Evolutionary conservation across 352 stramenopile species (phyloP).

Genomic region (Globisporangium nunn): DNA sequence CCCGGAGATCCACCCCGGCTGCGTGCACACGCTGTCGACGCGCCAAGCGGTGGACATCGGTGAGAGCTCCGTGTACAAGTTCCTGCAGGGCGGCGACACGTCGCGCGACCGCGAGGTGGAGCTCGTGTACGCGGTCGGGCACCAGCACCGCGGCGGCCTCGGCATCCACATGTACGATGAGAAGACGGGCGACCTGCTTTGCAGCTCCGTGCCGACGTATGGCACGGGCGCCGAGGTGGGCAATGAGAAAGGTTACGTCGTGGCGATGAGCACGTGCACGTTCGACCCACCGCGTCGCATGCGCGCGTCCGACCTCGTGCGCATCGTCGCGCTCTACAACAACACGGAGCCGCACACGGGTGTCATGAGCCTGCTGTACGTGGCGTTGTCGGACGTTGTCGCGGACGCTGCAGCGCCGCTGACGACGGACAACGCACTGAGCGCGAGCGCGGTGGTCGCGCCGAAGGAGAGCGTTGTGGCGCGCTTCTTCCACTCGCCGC

Average conservation of each 20-base stretch:
- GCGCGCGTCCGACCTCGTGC: slow-evolving; percentile 59
- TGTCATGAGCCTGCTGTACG: slow-evolving; percentile 76
- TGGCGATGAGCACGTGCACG: slow-evolving; percentile 68
- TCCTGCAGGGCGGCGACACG: slow-evolving; percentile 11
- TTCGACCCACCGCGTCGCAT: slow-evolving; percentile 68
- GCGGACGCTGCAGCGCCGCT: slow-evolving; percentile 1
- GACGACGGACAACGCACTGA: neutral
- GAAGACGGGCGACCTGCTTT: slow-evolving; percentile 53
- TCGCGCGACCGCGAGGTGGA: slow-evolving; percentile 52
- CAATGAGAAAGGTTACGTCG: slow-evolving; percentile 67
- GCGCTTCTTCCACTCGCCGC: slow-evolving; percentile 8
- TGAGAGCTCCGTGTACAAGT: slow-evolving; percentile 17
- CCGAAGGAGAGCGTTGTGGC: slow-evolving; percentile 1
- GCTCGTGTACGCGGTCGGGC: slow-evolving; percentile 69
- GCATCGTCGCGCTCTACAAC: slow-evolving; percentile 76
- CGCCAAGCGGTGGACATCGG: slow-evolving; percentile 46
- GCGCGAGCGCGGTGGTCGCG: slow-evolving; percentile 2
- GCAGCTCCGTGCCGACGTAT: slow-evolving; percentile 58
- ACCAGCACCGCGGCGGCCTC: slow-evolving; percentile 67
- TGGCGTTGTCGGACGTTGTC: slow-evolving; percentile 55
- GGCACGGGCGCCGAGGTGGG: slow-evolving; percentile 44
- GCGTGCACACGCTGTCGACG: slow-evolving; percentile 71
- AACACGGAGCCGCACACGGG: slow-evolving; percentile 70
- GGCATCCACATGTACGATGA: slow-evolving; percentile 75
- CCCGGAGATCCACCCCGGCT: slow-evolving; percentile 55